These are phyloP conservation scores for Pseudophaeomoniella oleicola DNA, from an alignment of 2,329 filamentous ascomycete species.

Conservation along the genomic window DNA sequence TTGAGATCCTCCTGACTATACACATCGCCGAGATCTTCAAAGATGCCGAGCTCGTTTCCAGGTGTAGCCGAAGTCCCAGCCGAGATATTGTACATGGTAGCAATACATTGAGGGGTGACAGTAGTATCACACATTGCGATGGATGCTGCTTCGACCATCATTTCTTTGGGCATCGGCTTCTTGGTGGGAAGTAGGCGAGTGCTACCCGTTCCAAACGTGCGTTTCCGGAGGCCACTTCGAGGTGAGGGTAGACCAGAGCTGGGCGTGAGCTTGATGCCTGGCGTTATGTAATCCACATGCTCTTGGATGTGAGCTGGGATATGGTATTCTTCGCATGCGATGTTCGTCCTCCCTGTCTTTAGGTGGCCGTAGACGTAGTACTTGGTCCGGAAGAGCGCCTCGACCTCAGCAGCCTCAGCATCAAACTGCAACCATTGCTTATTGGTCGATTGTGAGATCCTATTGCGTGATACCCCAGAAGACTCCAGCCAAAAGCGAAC, in stretches of 20 bases:
- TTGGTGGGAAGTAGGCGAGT: slow-evolving; percentile 12
- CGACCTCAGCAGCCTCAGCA: slow-evolving; percentile 20
- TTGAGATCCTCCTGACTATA: slow-evolving; percentile 31
- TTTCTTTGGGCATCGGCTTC: slow-evolving; percentile 9
- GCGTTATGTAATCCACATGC: slow-evolving; percentile 19
- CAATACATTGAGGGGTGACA: slow-evolving; percentile 27
- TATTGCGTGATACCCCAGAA: slow-evolving; percentile 12
- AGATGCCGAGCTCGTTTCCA: slow-evolving; percentile 31
- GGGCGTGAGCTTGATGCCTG: slow-evolving; percentile 19
- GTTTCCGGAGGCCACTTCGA: neutral
- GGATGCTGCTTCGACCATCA: neutral
- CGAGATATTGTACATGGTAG: slow-evolving; percentile 29
- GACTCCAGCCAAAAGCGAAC: slow-evolving; percentile 17
- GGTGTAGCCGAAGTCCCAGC: slow-evolving; percentile 16
- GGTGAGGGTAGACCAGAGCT: slow-evolving; percentile 7
- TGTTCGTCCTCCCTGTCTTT: slow-evolving; percentile 15
- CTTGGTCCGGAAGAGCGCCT: slow-evolving; percentile 22
- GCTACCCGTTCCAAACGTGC: slow-evolving; percentile 4
- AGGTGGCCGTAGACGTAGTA: slow-evolving; percentile 24
- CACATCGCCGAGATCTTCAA: slow-evolving; percentile 28
- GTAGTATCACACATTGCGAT: slow-evolving; percentile 14
- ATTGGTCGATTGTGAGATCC: slow-evolving; percentile 16
- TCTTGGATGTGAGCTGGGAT: slow-evolving; percentile 15
- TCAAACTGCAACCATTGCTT: slow-evolving; percentile 27
- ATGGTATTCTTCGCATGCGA: slow-evolving; percentile 24